phyloP scores from a whole-genome alignment of 495 filamentous ascomycete species.

The Trichoderma erinaceum region DNA sequence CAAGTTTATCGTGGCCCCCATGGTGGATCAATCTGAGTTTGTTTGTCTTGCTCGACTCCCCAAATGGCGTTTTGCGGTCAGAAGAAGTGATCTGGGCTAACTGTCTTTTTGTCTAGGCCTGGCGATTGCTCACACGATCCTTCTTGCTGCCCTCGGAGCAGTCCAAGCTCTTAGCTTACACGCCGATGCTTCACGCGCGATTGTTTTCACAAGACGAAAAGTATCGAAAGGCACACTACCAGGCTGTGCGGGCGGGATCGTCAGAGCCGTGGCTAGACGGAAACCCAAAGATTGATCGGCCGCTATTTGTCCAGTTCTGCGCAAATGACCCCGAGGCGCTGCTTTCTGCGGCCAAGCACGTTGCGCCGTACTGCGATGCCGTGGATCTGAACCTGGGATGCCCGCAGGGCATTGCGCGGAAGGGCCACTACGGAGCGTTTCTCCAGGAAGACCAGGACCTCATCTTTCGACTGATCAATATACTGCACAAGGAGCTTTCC shows the following conservation, averaged over 20 bases:
- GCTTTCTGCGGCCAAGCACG: conserved; percentile 66
- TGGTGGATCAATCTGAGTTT: conserved; percentile 98
- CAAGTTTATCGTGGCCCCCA: conserved; percentile 84
- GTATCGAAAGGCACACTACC: conserved; percentile 71
- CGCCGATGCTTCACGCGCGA: conserved; percentile 91
- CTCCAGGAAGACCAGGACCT: conserved; percentile 87
- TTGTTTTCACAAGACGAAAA: conserved; percentile 68
- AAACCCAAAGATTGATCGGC: conserved; percentile 73
- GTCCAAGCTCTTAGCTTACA: conserved; percentile 67
- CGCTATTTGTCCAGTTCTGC: conserved; percentile 95
- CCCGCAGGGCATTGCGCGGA: conserved; percentile 88
- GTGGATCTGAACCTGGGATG: conserved; percentile 98
- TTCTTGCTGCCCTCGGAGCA: conserved; percentile 63
- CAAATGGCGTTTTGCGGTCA: not conserved
- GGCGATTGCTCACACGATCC: conserved; percentile 89
- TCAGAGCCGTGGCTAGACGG: conserved; percentile 66
- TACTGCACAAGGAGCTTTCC: conserved; percentile 60
- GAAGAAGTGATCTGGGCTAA: conserved; percentile 18
- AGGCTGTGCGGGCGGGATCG: conserved; percentile 26
- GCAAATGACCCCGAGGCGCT: conserved; percentile 78
- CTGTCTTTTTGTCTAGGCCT: conserved; percentile 53
- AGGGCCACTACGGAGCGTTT: conserved; percentile 88
- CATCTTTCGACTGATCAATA: conserved; percentile 72
- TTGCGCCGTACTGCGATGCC: conserved; percentile 81
- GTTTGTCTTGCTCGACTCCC: conserved; percentile 44